Percentiles rank a stretch among this genome's conserved stretches.
Conservation (phyloP, 148 eudicot genomes). For the Rhododendron mucronatum region DNA sequence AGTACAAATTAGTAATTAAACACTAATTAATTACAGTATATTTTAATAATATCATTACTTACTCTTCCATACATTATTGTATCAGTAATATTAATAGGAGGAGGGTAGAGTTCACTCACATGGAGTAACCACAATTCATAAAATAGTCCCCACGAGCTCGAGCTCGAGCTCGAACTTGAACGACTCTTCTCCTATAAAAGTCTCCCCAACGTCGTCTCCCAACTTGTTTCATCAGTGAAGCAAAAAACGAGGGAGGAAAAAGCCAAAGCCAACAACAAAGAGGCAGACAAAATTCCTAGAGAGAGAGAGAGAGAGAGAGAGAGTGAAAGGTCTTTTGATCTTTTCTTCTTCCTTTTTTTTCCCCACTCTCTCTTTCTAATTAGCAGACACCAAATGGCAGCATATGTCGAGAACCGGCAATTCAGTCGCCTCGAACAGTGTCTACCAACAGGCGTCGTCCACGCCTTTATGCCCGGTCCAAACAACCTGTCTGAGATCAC, state of each 20-base stretch:
- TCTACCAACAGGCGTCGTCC: slow-evolving; percentile 30
- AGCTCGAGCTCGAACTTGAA: neutral
- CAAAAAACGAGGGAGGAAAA: neutral
- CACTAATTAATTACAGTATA: no score
- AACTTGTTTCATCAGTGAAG: neutral
- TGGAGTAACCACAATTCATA: neutral
- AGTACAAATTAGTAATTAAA: no score
- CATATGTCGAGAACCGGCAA: slow-evolving; percentile 72
- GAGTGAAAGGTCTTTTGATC: neutral
- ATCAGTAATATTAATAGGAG: neutral
- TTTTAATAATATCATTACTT: no score
- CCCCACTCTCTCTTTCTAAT: neutral
- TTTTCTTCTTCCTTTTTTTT: neutral
- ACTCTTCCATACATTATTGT: no score
- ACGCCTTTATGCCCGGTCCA: slow-evolving; percentile 19
- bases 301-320: slow-evolving; percentile 4
- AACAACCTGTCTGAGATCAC: slow-evolving; percentile 36
- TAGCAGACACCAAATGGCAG: slow-evolving; percentile 37
- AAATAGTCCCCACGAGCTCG: neutral
- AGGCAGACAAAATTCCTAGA: neutral
- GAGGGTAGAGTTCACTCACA: neutral
- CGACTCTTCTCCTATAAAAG: neutral
- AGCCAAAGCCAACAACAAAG: neutral
- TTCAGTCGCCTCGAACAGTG: slow-evolving; percentile 33
- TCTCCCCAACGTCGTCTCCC: neutral